Conservation (phyloP, 139 green algal species). For the Closterium sp. region DNA sequence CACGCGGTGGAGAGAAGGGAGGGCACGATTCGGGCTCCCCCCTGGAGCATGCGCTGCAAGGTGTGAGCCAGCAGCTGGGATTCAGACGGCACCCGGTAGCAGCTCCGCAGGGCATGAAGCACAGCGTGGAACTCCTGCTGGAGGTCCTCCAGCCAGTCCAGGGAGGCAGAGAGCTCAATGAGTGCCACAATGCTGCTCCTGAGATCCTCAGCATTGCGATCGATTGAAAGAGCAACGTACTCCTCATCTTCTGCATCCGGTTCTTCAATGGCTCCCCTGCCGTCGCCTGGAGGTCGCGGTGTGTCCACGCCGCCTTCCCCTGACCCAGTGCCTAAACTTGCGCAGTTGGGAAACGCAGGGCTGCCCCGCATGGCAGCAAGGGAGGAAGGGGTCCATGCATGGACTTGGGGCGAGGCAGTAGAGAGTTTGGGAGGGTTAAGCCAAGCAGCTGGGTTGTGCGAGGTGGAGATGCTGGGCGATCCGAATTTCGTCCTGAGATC, state of each 20-base stretch:
- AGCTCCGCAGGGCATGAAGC: neutral
- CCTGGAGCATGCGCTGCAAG: neutral
- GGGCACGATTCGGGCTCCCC: neutral
- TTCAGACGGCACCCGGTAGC: neutral
- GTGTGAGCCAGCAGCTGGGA: neutral
- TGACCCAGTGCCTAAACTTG: neutral
- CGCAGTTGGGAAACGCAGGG: neutral
- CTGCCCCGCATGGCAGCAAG: neutral
- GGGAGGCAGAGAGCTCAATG: neutral
- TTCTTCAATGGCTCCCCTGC: neutral
- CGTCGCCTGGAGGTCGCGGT: neutral
- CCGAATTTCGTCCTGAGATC: neutral
- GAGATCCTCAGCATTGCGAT: neutral
- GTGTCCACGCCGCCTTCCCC: neutral
- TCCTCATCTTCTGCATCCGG: neutral
- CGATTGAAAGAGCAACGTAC: neutral
- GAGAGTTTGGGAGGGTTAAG: neutral
- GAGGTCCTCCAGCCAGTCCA: neutral
- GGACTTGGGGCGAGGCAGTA: neutral
- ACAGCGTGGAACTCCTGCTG: neutral
- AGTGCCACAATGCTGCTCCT: neutral
- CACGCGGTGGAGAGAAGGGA: neutral
- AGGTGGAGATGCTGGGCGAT: neutral
- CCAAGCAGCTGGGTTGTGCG: neutral
- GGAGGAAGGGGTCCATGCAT: neutral